Percentiles rank a stretch among this genome's conserved stretches.
These are phyloP conservation scores for Ustilago bromivora DNA, from an alignment of 1,284 basidiomycete species.

Conservation along the genomic window DNA sequence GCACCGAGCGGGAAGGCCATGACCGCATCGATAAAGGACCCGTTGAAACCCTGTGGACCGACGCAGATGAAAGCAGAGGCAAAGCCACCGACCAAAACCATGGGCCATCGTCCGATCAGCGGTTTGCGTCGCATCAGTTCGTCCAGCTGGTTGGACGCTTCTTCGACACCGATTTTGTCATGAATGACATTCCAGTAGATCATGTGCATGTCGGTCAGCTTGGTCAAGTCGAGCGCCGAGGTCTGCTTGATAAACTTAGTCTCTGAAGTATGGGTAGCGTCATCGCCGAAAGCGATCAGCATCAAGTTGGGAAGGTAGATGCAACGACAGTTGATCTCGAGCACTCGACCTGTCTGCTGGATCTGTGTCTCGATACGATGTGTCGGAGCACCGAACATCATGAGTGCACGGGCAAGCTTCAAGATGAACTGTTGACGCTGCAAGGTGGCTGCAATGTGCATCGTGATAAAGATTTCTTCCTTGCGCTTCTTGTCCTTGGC, in stretches of 20 bases:
- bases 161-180: conserved; percentile 83
- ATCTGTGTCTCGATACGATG: conserved; percentile 89
- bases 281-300: conserved; percentile 75
- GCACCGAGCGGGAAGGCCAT: conserved; percentile 82
- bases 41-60: conserved; percentile 72
- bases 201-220: conserved; percentile 77
- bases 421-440: conserved; percentile 89
- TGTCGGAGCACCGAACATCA: conserved; percentile 95
- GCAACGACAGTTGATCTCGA: conserved; percentile 85
- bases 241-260: conserved; percentile 75
- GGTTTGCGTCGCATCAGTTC: conserved; percentile 77
- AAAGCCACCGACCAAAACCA: conserved; percentile 82
- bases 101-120: conserved; percentile 71
- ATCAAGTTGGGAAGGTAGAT: conserved; percentile 88
- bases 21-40: conserved; percentile 83
- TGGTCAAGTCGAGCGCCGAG: conserved; percentile 64
- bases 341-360: conserved; percentile 83
- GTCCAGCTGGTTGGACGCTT: conserved; percentile 81
- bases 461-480: conserved; percentile 76
- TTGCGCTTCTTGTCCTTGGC: conserved; percentile 64
- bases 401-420: conserved; percentile 87
- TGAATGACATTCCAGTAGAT: conserved; percentile 91
- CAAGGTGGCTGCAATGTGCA: conserved; percentile 87
- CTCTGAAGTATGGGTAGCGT: conserved; percentile 83
- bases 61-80: conserved; percentile 80